Evolutionary conservation across 352 stramenopile species (phyloP), one percentile per base, ranked within the genome.

Genomic region (Phytopythium kandeliae): DNA sequence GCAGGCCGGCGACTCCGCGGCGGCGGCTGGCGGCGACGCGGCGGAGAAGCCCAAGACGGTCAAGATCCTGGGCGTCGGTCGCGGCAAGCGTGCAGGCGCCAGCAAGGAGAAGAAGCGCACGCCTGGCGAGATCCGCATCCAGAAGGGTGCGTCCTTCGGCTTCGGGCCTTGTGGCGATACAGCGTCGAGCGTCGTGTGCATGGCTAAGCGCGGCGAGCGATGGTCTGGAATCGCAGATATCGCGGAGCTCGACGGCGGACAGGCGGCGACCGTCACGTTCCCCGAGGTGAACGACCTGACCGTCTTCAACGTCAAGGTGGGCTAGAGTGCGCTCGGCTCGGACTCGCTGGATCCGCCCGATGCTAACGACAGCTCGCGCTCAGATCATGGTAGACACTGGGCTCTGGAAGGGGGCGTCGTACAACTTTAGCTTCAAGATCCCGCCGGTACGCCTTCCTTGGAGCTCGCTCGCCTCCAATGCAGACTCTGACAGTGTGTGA

Each of bases 351-450:
- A n/a, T n/a, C n/a, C n/a, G n/a, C n/a, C n/a, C n/a, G n/a, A n/a
- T n/a, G n/a, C n/a, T n/a, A n/a, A n/a, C n/a, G n/a, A n/a, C n/a
- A n/a, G n/a, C n/a, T n/a, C n/a, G n/a, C n/a, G n/a, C n/a, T n/a
- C 44, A 91, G 80, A 71, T 98, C 51, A 96, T 73, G 48, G 95
- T 96, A 22, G 93, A 98, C 62, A 97, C 91, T 38, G 97, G 97
- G 15, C 96, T 97, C 37, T 99, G 97, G 97, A 97, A 96, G 61
- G 91, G 93, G 25, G 96, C 96, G 38, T 96, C 83, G 6, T 99
- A 99, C 84, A 76, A 94, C 55, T 99, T 99, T 69, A 92, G 79
- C 55, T 99, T 99, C 80, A 95, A 92, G 49, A 98, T 99, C 72
- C 96, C 96, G 26, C 72, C 95, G 58, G 87, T 98, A 69, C 25